phyloP scores from a whole-genome alignment of 768 basidiomycete species.

The Tephrocybe sp. region DNA sequence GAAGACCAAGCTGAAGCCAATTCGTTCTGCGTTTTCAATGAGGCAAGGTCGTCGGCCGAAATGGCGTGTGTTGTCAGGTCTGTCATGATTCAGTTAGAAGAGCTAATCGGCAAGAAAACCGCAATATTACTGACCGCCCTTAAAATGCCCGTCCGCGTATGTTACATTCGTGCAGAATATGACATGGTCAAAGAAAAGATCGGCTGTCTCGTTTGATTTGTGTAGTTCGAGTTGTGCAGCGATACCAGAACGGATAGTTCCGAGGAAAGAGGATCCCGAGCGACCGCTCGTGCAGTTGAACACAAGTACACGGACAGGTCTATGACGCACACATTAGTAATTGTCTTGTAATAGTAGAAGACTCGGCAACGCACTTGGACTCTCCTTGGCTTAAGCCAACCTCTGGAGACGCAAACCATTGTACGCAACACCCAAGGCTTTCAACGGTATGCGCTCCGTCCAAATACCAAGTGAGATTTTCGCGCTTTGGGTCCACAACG shows the following conservation, averaged over 20 bases:
- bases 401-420: constrained; percentile 80
- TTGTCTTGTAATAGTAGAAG: neutral
- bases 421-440: constrained; percentile 80
- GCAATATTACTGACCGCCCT: constrained; percentile 81
- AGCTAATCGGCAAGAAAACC: neutral
- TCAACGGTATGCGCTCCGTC: constrained; percentile 97
- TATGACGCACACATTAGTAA: constrained; percentile 18
- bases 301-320: constrained; percentile 60
- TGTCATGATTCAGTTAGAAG: constrained; percentile 26
- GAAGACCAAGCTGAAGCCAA: constrained; percentile 73
- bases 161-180: constrained; percentile 98
- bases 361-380: constrained; percentile 15
- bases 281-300: constrained; percentile 97
- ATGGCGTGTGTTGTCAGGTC: constrained; percentile 78
- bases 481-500: constrained; percentile 57
- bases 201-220: constrained; percentile 34
- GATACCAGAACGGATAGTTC: constrained; percentile 53
- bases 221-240: constrained; percentile 44
- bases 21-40: constrained; percentile 74
- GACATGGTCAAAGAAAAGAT: constrained; percentile 74
- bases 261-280: constrained; percentile 73
- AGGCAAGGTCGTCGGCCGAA: constrained; percentile 57
- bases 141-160: constrained; percentile 84
- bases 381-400: constrained; percentile 41
- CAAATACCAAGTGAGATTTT: constrained; percentile 76